These are phyloP conservation scores for Tranzscheliella williamsii DNA, from an alignment of 1,284 basidiomycete species.

Conservation along the genomic window DNA sequence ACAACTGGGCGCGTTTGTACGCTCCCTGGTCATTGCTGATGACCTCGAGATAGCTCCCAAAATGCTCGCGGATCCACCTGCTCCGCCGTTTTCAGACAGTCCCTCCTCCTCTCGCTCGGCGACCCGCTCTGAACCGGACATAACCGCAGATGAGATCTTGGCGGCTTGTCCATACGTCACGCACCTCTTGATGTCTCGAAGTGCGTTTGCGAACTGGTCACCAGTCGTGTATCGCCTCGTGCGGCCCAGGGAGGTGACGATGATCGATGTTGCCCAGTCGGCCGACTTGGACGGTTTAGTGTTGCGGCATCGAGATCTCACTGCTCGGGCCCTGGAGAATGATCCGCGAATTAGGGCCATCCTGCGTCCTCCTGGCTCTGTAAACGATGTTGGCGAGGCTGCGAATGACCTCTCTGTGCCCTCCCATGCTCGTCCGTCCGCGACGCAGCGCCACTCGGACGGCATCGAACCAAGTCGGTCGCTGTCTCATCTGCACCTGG, in stretches of 20 bases:
- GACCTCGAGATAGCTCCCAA: too few relatives aligned
- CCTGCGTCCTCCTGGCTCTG: too few relatives aligned
- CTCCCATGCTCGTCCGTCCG: too few relatives aligned
- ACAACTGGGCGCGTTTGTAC: conserved; percentile 4
- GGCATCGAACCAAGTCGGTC: too few relatives aligned
- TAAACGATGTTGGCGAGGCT: too few relatives aligned
- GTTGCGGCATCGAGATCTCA: conserved; percentile 24
- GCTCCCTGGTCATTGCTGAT: conserved; percentile 5
- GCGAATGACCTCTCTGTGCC: too few relatives aligned
- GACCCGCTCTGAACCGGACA: too few relatives aligned
- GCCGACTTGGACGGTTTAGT: conserved; percentile 20
- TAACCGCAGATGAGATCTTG: conserved; percentile 12
- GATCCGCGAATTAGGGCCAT: conserved; percentile 21
- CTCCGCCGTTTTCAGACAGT: too few relatives aligned
- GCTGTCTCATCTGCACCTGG: conserved; percentile 28
- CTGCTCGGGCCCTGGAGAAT: conserved; percentile 15
- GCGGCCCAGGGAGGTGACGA: conserved; percentile 12
- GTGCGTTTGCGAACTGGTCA: conserved; percentile 3
- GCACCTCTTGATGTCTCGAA: conserved; percentile 20
- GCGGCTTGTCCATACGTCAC: conserved; percentile 17
- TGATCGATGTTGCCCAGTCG: conserved; percentile 10
- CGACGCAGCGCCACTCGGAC: too few relatives aligned
- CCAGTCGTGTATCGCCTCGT: conserved; percentile 5
- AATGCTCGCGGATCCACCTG: too few relatives aligned
- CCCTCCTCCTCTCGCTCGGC: too few relatives aligned